These are phyloP conservation scores for Apiotrichum brassicae DNA, from an alignment of 1,284 basidiomycete species.

Conservation along the genomic window DNA sequence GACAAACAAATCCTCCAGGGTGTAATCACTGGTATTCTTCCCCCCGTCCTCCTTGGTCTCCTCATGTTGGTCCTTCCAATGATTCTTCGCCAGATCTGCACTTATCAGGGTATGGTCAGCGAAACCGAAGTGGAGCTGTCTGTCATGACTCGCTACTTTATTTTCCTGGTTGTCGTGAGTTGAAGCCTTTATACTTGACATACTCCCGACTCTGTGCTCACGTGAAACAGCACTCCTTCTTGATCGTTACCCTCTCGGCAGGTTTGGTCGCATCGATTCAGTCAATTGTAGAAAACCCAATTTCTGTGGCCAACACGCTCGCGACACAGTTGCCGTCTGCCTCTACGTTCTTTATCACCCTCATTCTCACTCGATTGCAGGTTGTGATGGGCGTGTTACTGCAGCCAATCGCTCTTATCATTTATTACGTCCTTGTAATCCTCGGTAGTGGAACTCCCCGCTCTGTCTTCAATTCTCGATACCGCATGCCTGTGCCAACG, in stretches of 20 bases:
- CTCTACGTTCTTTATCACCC: conserved; percentile 73
- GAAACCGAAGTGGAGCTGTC: conserved; percentile 65
- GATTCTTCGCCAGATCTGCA: conserved; percentile 55
- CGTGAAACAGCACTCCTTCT: conserved; percentile 58
- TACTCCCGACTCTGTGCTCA: conserved; percentile 59
- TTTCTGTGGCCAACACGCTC: conserved; percentile 28
- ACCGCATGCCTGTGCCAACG: conserved; percentile 32
- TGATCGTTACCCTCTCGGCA: conserved; percentile 63
- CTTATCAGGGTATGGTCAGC: conserved; percentile 66
- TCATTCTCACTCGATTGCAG: conserved; percentile 53
- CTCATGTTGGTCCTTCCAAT: conserved; percentile 66
- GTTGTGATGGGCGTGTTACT: conserved; percentile 50
- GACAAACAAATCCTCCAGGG: conserved; percentile 50
- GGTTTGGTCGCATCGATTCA: conserved; percentile 28
- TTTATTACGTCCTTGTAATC: conserved; percentile 61
- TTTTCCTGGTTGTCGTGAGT: conserved; percentile 46
- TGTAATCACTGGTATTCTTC: conserved; percentile 60
- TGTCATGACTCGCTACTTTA: conserved; percentile 67
- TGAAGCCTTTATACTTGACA: conserved; percentile 51
- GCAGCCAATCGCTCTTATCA: conserved; percentile 57
- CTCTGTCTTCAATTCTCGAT: conserved; percentile 48
- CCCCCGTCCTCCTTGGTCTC: conserved; percentile 61
- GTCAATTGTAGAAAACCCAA: conserved; percentile 47
- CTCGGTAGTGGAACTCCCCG: conserved; percentile 50
- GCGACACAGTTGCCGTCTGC: conserved; percentile 56